Percentiles rank a stretch among this genome's conserved stretches.
Evolutionary conservation across 169 alveolate genomes (phyloP).

Genomic region (Plasmodium coatneyi): DNA sequence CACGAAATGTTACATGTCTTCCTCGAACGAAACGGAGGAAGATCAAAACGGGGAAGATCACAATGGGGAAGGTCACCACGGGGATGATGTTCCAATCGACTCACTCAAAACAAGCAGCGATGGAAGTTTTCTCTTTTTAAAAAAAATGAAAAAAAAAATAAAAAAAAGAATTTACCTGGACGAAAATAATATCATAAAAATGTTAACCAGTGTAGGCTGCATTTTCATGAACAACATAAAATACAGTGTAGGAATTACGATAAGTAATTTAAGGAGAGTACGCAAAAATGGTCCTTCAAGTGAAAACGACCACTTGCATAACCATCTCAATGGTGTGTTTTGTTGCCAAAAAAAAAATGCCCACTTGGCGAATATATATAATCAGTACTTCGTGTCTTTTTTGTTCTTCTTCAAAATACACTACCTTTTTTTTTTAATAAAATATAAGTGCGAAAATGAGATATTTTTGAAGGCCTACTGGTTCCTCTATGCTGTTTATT

Average conservation of each 20-base stretch:
- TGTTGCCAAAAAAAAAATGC: slow-evolving; percentile 4
- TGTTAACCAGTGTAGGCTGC: slow-evolving; percentile 48
- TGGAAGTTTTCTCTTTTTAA: slow-evolving; percentile 49
- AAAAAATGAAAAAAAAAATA: slow-evolving; percentile 51
- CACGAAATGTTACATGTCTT: background rate
- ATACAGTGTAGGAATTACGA: slow-evolving; percentile 1
- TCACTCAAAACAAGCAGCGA: slow-evolving; percentile 43
- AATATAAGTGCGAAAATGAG: slow-evolving; percentile 40
- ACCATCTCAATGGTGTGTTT: slow-evolving; percentile 49
- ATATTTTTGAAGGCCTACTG: slow-evolving; percentile 23
- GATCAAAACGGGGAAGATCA: background rate
- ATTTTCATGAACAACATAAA: slow-evolving; percentile 50
- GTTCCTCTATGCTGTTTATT: slow-evolving; percentile 47
- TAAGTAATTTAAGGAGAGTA: slow-evolving; percentile 16
- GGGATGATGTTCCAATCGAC: background rate
- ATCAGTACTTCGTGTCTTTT: slow-evolving; percentile 47
- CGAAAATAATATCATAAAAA: slow-evolving; percentile 11
- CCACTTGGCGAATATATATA: slow-evolving; percentile 15
- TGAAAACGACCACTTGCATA: slow-evolving; percentile 51
- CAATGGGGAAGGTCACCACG: background rate
- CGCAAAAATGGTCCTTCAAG: background rate
- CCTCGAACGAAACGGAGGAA: background rate
- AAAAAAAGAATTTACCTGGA: slow-evolving; percentile 9
- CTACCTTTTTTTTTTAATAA: slow-evolving; percentile 48
- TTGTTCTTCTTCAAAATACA: slow-evolving; percentile 64